These are phyloP conservation scores for Diospyros kaki DNA, from an alignment of 148 eudicot genomes.

Conservation along the genomic window DNA sequence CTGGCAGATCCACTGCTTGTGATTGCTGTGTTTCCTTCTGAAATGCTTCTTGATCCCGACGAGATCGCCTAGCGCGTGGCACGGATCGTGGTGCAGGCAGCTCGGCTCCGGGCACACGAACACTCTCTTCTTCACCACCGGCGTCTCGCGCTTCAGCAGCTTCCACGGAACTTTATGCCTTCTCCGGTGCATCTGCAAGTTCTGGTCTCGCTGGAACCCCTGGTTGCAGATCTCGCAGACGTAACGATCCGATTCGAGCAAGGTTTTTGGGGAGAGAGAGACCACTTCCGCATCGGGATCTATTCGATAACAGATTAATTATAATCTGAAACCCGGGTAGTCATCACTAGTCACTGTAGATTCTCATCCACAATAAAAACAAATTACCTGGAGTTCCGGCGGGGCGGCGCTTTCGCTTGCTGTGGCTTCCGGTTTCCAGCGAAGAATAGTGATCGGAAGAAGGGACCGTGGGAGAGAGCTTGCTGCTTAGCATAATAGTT, in stretches of 20 bases:
- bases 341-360: too few relatives aligned
- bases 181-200: conserved; percentile 87
- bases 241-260: conserved; percentile 77
- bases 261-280: conserved; percentile 73
- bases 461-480: conserved; percentile 13
- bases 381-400: conserved; percentile 73
- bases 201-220: conserved; percentile 92
- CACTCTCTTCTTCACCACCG: conserved; percentile 59
- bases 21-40: conserved; percentile 74
- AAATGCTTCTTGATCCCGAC: conserved; percentile 94
- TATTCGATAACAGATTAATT: conserved; percentile 4
- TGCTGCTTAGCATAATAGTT: conserved; percentile 15
- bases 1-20: conserved; percentile 77
- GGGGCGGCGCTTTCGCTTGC: conserved; percentile 64
- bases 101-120: conserved; percentile 90
- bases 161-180: conserved; percentile 97
- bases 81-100: conserved; percentile 86
- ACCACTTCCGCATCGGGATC: conserved; percentile 98
- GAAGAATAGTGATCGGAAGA: conserved; percentile 15
- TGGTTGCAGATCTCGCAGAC: conserved; percentile 97
- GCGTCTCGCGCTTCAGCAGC: conserved; percentile 66
- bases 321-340: too few relatives aligned
- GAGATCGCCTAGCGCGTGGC: conserved; percentile 87
- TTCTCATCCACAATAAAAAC: too few relatives aligned
- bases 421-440: conserved; percentile 20